phyloP scores from a whole-genome alignment of 2,329 filamentous ascomycete species.

The Biscogniauxia mediterranea region DNA sequence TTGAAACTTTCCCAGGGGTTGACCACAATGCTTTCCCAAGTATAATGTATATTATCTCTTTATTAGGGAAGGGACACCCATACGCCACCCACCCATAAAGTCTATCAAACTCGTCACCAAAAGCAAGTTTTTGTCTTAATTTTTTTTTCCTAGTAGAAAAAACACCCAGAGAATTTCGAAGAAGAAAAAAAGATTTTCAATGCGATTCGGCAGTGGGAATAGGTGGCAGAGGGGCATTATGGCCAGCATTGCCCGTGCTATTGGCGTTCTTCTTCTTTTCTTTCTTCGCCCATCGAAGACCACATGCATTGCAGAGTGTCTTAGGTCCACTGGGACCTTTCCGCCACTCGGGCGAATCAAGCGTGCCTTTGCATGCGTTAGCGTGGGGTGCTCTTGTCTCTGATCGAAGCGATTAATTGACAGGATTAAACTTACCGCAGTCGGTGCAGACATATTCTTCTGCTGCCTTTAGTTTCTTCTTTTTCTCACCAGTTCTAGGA shows the following conservation, averaged over 20 bases:
- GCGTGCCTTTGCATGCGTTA: constrained; percentile 53
- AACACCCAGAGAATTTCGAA: constrained; percentile 1
- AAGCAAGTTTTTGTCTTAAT: constrained; percentile 3
- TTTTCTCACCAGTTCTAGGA: constrained; percentile 70
- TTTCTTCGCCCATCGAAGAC: constrained; percentile 73
- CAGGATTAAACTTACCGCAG: constrained; percentile 60
- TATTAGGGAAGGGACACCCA: constrained; percentile 9
- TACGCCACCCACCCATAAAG: constrained; percentile 15
- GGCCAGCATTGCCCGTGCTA: constrained; percentile 11
- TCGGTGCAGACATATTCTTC: constrained; percentile 96
- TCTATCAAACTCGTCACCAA: not conserved
- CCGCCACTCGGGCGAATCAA: constrained; percentile 93
- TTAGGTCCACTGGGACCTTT: constrained; percentile 92
- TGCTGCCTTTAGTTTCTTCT: constrained; percentile 79
- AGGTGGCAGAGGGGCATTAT: constrained; percentile 7
- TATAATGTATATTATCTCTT: constrained; percentile 11
- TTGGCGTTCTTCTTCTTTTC: constrained; percentile 65
- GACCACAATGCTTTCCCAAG: not conserved
- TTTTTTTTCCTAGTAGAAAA: constrained; percentile 6
- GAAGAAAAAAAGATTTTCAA: constrained; percentile 6
- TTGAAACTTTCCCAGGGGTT: not conserved
- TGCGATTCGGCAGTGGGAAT: constrained; percentile 11
- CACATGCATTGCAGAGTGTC: constrained; percentile 93
- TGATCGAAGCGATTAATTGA: not conserved
- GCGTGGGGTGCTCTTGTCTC: constrained; percentile 2